A percentile compares a stretch with the other conserved stretches of the same genome.
Conservation (phyloP, 2,329 filamentous ascomycete species). For the Fusarium domesticum region DNA sequence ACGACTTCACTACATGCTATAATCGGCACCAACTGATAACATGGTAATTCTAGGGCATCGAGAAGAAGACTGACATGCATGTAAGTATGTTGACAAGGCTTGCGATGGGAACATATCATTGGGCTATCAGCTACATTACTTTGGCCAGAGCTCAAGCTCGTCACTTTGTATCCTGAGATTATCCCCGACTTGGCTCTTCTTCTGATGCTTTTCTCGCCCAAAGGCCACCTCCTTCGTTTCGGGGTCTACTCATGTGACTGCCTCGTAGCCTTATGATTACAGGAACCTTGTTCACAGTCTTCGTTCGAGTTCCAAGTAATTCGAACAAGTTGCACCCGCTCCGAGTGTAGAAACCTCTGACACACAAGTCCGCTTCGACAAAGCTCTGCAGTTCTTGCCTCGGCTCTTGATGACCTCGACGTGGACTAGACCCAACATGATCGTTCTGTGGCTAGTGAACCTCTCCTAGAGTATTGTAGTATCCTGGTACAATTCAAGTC, state of each 20-base stretch:
- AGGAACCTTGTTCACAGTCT: slow-evolving; percentile 39
- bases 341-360: slow-evolving; percentile 33
- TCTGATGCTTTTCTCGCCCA: slow-evolving; percentile 33
- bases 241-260: slow-evolving; percentile 29
- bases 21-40: too few relatives aligned
- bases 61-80: too few relatives aligned
- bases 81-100: too few relatives aligned
- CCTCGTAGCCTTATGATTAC: slow-evolving; percentile 29
- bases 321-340: slow-evolving; percentile 36
- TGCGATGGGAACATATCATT: too few relatives aligned
- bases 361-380: slow-evolving; percentile 41
- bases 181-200: slow-evolving; percentile 34
- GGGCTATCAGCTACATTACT: too few relatives aligned
- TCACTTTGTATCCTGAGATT: too few relatives aligned
- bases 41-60: too few relatives aligned
- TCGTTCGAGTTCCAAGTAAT: slow-evolving; percentile 18
- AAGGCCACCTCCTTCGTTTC: slow-evolving; percentile 32
- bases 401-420: slow-evolving; percentile 25
- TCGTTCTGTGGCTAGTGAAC: slow-evolving; percentile 11
- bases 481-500: slow-evolving; percentile 34
- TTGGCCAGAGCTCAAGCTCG: too few relatives aligned
- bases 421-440: slow-evolving; percentile 31
- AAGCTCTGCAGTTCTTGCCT: slow-evolving; percentile 42
- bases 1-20: too few relatives aligned
- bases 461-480: slow-evolving; percentile 6